These are phyloP conservation scores for Lodderomyces jiufengensis DNA, from an alignment of 1,139 yeast genomes.

Conservation along the genomic window DNA sequence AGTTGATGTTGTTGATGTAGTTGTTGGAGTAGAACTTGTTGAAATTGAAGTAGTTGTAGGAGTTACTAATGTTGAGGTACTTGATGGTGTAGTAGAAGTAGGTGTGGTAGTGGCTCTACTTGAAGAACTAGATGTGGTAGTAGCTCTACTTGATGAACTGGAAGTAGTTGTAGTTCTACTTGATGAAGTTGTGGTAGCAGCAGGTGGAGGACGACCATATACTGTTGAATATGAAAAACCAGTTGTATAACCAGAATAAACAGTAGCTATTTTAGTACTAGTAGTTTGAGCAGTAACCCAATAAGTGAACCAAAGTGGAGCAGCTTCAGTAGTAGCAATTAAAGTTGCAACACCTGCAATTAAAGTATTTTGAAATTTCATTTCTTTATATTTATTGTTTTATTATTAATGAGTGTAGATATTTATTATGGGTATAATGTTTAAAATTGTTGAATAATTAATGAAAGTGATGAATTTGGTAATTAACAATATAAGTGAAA, in stretches of 20 bases:
- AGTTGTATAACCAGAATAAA: slow-evolving; percentile 2
- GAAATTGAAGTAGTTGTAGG: slow-evolving; percentile 10
- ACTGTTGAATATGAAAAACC: slow-evolving; percentile 4
- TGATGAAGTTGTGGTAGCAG: slow-evolving; percentile 9
- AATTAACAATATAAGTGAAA: too few relatives aligned
- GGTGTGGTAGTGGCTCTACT: slow-evolving; percentile 17
- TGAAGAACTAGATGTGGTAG: slow-evolving; percentile 18
- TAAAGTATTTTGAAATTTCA: slow-evolving; percentile 6
- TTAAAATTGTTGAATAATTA: background rate
- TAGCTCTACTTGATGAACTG: background rate
- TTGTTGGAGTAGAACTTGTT: slow-evolving; percentile 10
- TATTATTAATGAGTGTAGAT: background rate
- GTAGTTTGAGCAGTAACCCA: slow-evolving; percentile 23
- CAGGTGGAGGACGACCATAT: slow-evolving; percentile 12
- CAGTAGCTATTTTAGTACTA: slow-evolving; percentile 19
- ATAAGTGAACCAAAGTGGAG: slow-evolving; percentile 20
- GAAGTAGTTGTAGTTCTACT: slow-evolving; percentile 14
- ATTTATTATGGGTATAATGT: background rate
- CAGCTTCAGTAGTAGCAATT: slow-evolving; percentile 15
- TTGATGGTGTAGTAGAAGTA: slow-evolving; percentile 14
- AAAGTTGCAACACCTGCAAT: slow-evolving; percentile 5
- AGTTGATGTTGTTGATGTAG: slow-evolving; percentile 21
- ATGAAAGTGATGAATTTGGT: too few relatives aligned
- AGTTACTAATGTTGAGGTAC: slow-evolving; percentile 19
- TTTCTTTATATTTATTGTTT: slow-evolving; percentile 1